phyloP scores from a whole-genome alignment of 2,329 filamentous ascomycete species.

The Xylaria sp. region DNA sequence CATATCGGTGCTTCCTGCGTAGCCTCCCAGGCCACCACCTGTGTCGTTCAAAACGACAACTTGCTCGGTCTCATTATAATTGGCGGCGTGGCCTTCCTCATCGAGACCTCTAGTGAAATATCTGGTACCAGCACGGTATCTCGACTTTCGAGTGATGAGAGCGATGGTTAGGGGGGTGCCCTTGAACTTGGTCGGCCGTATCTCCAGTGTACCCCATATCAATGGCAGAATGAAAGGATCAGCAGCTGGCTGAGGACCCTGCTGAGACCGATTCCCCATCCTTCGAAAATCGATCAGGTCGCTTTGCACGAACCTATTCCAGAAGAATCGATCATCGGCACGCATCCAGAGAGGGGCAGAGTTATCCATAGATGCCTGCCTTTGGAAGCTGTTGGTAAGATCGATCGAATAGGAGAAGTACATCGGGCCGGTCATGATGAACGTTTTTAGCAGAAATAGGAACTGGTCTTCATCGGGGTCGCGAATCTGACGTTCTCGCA shows the following conservation, averaged over 20 bases:
- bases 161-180: constrained; percentile 84
- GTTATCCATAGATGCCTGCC: constrained; percentile 81
- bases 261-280: constrained; percentile 69
- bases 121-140: constrained; percentile 88
- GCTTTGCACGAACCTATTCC: constrained; percentile 92
- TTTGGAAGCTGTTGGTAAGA: constrained; percentile 95
- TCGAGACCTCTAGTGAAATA: constrained; percentile 97
- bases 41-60: constrained; percentile 88
- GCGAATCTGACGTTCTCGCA: constrained; percentile 90
- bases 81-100: constrained; percentile 93
- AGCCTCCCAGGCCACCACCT: constrained; percentile 79
- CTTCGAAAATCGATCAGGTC: constrained; percentile 91
- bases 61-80: constrained; percentile 99
- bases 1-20: constrained; percentile 79
- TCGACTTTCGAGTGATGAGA: constrained; percentile 88
- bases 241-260: constrained; percentile 76
- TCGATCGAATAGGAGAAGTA: constrained; percentile 99
- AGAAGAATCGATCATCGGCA: constrained; percentile 98
- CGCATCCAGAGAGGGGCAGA: constrained; percentile 86
- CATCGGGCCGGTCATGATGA: constrained; percentile 87
- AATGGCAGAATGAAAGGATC: constrained; percentile 96
- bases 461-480: constrained; percentile 96
- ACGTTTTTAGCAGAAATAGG: constrained; percentile 80
- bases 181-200: constrained; percentile 87
- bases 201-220: constrained; percentile 96